Percentiles rank a stretch among this genome's conserved stretches.
phyloP scores from a whole-genome alignment of 768 basidiomycete genomes.

The Ramaria sp. region DNA sequence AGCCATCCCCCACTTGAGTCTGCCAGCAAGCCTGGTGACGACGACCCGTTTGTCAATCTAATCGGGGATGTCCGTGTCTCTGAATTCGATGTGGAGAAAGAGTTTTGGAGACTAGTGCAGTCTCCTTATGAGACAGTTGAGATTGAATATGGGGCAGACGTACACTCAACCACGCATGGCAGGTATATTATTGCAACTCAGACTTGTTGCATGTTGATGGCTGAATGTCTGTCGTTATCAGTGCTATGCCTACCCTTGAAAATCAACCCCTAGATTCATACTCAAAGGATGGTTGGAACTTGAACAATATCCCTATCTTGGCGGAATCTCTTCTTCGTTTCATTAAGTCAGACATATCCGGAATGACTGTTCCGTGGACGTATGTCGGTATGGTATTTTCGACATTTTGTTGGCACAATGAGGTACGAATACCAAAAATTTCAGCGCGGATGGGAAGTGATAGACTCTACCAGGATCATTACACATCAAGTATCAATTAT shows the following conservation, averaged over 20 bases:
- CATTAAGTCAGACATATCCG: slow-evolving; percentile 98
- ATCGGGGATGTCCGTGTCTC: slow-evolving; percentile 58
- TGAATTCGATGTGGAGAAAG: slow-evolving; percentile 85
- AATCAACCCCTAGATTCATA: slow-evolving; percentile 83
- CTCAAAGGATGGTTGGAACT: slow-evolving; percentile 90
- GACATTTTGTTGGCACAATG: slow-evolving; percentile 99
- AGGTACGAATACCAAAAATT: slow-evolving; percentile 36
- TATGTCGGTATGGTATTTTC: slow-evolving; percentile 99
- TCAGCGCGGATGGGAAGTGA: slow-evolving; percentile 5
- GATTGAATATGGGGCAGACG: slow-evolving; percentile 98
- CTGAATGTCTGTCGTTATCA: slow-evolving; percentile 20
- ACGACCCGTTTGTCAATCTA: slow-evolving; percentile 43
- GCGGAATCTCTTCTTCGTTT: slow-evolving; percentile 88
- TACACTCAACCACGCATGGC: slow-evolving; percentile 95
- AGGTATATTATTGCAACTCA: slow-evolving; percentile 44
- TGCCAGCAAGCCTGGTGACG: slow-evolving; percentile 19
- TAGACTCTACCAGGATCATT: slow-evolving; percentile 63
- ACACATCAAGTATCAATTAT: slow-evolving; percentile 92
- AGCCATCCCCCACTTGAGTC: slow-evolving; percentile 47
- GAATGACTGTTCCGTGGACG: slow-evolving; percentile 99
- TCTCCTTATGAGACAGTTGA: slow-evolving; percentile 86
- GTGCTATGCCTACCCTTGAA: slow-evolving; percentile 93
- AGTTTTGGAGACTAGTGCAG: slow-evolving; percentile 96
- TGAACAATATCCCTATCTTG: slow-evolving; percentile 94
- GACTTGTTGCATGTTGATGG: neutral